These are phyloP conservation scores for Cyclotella distinguenda DNA, from an alignment of 108 stramenopile genomes.

Conservation along the genomic window DNA sequence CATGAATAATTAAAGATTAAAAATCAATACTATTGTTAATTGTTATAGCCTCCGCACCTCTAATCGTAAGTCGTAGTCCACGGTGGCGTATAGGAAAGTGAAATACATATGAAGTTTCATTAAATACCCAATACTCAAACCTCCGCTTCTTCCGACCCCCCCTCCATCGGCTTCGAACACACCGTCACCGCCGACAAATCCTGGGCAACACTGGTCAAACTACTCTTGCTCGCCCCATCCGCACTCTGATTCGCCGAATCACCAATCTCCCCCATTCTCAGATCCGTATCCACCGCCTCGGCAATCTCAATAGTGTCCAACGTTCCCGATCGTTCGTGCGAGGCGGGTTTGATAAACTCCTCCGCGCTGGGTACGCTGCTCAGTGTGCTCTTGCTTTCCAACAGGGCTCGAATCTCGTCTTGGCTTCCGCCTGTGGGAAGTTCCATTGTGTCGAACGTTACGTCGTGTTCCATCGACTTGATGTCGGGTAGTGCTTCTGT, in stretches of 20 bases:
- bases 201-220: conserved; percentile 36
- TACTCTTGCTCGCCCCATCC: conserved; percentile 39
- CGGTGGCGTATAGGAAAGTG: no score
- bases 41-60: no score
- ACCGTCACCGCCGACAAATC: conserved; percentile 44
- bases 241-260: conserved; percentile 43
- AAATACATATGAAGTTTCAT: no score
- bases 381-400: conserved; percentile 46
- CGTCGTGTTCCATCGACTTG: not conserved
- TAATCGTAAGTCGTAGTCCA: no score
- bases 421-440: conserved; percentile 12
- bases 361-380: conserved; percentile 41
- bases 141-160: no score
- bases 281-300: not conserved
- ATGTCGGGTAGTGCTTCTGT: not conserved
- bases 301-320: conserved; percentile 8
- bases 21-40: no score
- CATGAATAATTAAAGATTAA: no score
- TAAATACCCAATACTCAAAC: no score
- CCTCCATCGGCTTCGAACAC: conserved; percentile 22
- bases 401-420: conserved; percentile 39
- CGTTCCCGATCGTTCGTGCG: not conserved
- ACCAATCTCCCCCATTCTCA: conserved; percentile 13
- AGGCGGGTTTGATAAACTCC: conserved; percentile 12
- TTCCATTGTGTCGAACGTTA: conserved; percentile 14